Evolutionary conservation across 2,329 filamentous ascomycete genomes (phyloP), one percentile per base, ranked within the genome.

Genomic region (Arachnopeziza araneosa): DNA sequence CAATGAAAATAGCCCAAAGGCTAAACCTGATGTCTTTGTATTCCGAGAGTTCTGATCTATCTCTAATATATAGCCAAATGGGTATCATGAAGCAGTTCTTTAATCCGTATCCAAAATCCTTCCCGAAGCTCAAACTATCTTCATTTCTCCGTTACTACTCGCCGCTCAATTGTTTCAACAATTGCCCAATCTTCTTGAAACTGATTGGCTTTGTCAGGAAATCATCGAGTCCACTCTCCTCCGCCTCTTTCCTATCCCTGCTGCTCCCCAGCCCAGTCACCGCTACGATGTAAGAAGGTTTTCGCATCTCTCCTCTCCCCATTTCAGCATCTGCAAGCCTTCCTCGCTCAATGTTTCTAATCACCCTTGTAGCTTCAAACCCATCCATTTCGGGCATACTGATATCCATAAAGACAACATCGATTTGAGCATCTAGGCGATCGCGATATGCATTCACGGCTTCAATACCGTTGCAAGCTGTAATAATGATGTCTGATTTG

Each of bases 371-470:
- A 0, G 78, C 74, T 54, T 77, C 76, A n/a, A 80, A 69, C 0
- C 79, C 78, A 61, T 83, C 76, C 73, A 83, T 79, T 10, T 81
- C 73, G 0, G 81, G 81, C 81, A 84, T 84, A 56, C 77, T 77
- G 7, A 83, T 76, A 61, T 83, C 81, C 78, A 82, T 82, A 30
- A 82, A 73, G 6, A 81, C 73, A 24, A 79, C 71, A 30, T 75
- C 74, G 50, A 75, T 76, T 0, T 65, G 56, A 17, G 70, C 64
- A 60, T 64, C 44, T 59, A 56, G 52, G 72, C 71, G 44, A 75
- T 79, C 48, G 3, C 23, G 36, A 19, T 63, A 56, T 0, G 69
- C 67, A 5, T 77, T 67, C 1, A 82, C 73, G 1, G 80, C 80
- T 67, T 80, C 74, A 7, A 75, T 68, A 8, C 80, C 80, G 61